A percentile compares a stretch with the other conserved stretches of the same genome.
Evolutionary conservation across 192 early-diverging fungal species (phyloP).

Genomic region (Cladochytrium replicatum): DNA sequence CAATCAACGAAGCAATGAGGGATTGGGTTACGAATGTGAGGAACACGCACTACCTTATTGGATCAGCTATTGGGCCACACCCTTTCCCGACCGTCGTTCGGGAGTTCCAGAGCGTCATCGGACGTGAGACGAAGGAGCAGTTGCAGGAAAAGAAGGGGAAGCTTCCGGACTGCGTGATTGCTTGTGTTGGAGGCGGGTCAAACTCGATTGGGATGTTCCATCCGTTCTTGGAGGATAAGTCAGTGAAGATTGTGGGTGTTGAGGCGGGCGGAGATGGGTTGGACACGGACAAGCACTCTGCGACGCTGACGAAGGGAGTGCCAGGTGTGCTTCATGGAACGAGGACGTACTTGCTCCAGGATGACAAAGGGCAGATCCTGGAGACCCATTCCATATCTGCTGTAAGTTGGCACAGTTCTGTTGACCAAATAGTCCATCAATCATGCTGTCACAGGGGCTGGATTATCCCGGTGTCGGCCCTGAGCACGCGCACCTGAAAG

Average conservation of each 20-base stretch:
- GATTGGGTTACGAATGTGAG: conserved; percentile 96
- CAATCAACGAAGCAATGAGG: conserved; percentile 97
- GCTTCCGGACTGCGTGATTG: conserved; percentile 85
- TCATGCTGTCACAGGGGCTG: conserved; percentile 49
- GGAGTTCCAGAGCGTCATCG: conserved; percentile 98
- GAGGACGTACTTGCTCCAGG: conserved; percentile 89
- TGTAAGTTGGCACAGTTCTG: conserved; percentile 18
- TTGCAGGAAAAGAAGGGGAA: conserved; percentile 71
- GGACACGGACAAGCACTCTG: conserved; percentile 80
- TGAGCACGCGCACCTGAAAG: conserved; percentile 88
- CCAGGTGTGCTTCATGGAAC: conserved; percentile 95
- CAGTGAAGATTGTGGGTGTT: conserved; percentile 82
- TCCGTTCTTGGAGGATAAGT: conserved; percentile 77
- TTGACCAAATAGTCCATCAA: neutral
- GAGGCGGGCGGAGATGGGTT: conserved; percentile 93
- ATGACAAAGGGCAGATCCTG: conserved; percentile 91
- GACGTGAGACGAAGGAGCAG: conserved; percentile 77
- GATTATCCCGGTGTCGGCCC: conserved; percentile 98
- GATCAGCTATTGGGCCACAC: conserved; percentile 93
- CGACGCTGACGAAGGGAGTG: conserved; percentile 72
- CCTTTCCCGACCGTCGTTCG: conserved; percentile 95
- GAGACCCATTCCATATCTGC: conserved; percentile 91
- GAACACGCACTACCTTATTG: conserved; percentile 92
- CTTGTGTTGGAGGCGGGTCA: conserved; percentile 95
- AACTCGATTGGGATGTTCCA: conserved; percentile 98